A percentile compares a stretch with the other conserved stretches of the same genome.
Conservation (phyloP, 495 filamentous ascomycete species). For the Penicillium ucsense region DNA sequence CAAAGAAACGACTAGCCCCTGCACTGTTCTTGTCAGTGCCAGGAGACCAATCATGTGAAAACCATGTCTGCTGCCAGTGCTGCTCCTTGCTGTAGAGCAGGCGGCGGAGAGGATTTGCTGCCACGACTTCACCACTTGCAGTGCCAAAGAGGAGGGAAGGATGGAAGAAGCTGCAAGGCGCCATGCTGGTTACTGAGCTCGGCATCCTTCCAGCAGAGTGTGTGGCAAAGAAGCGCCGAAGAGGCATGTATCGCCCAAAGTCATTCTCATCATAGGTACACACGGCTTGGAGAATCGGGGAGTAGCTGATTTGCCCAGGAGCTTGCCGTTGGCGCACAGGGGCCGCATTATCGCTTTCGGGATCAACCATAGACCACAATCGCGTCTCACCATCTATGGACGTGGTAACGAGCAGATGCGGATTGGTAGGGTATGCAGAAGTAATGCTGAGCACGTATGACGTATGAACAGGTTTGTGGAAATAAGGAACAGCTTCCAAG, state of each 20-base stretch:
- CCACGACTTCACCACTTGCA: conserved; percentile 45
- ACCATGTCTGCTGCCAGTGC: conserved; percentile 53
- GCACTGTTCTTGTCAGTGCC: conserved; percentile 19
- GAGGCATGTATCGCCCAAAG: conserved; percentile 39
- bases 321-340: conserved; percentile 45
- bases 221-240: conserved; percentile 48
- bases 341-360: conserved; percentile 36
- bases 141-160: conserved; percentile 44
- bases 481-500: conserved; percentile 33
- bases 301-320: conserved; percentile 41
- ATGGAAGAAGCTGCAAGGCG: conserved; percentile 38
- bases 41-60: conserved; percentile 48
- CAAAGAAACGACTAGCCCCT: conserved; percentile 46
- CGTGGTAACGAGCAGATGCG: conserved; percentile 43
- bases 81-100: conserved; percentile 43
- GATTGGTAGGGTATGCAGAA: conserved; percentile 50
- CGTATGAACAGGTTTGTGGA: conserved; percentile 48
- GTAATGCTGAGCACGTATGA: conserved; percentile 49
- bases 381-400: conserved; percentile 51
- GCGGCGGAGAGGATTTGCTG: conserved; percentile 47
- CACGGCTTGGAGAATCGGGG: conserved; percentile 44
- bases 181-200: conserved; percentile 34
- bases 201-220: conserved; percentile 25
- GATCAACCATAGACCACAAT: conserved; percentile 45
- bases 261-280: conserved; percentile 50